phyloP scores from a whole-genome alignment of 23 red algal genomes.

The Gracilariopsis chorda region DNA sequence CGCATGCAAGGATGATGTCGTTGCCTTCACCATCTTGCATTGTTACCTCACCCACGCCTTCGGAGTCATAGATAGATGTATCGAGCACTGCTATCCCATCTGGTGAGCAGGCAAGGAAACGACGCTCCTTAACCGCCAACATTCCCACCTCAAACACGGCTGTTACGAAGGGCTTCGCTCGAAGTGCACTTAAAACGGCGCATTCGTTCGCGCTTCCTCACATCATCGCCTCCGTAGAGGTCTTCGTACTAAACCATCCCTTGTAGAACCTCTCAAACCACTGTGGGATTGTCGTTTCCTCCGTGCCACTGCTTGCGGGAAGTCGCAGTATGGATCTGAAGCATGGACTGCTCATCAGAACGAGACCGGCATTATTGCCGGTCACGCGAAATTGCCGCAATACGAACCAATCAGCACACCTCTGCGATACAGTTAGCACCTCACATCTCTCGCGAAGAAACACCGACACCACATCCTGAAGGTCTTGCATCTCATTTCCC shows the following conservation, averaged over 20 bases:
- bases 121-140: background rate
- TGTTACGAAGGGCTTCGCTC: background rate
- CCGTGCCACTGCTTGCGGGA: background rate
- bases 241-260: background rate
- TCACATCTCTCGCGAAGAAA: conserved; percentile 16
- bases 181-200: background rate
- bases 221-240: conserved; percentile 19
- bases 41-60: background rate
- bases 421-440: background rate
- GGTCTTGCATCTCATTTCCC: background rate
- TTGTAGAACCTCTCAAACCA: background rate
- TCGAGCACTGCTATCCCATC: background rate
- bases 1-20: background rate
- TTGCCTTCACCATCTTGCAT: background rate
- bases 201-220: background rate
- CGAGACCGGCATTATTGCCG: background rate
- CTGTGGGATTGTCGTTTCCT: conserved; percentile 7
- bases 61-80: background rate
- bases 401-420: conserved; percentile 15
- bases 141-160: background rate
- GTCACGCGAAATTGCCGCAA: background rate
- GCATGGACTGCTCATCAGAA: background rate
- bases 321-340: background rate
- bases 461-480: background rate
- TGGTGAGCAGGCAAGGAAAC: background rate